A percentile compares a stretch with the other conserved stretches of the same genome.
phyloP scores from a whole-genome alignment of 345 rosid species.

The Firmiana major region DNA sequence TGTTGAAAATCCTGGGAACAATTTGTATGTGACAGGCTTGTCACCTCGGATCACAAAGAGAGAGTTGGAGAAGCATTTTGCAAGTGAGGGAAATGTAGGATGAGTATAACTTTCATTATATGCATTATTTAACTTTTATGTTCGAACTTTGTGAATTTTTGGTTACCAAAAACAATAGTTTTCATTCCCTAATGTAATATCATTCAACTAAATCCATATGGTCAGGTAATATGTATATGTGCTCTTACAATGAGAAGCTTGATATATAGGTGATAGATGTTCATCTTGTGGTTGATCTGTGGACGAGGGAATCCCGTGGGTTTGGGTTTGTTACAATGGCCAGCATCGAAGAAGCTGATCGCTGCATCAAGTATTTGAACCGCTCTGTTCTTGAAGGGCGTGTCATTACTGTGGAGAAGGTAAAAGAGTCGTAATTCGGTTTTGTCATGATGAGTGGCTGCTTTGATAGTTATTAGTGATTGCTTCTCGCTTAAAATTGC shows the following conservation, averaged over 20 bases:
- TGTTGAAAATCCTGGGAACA: conserved; percentile 88
- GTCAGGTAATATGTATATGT: not conserved
- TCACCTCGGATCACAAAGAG: conserved; percentile 68
- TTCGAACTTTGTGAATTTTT: not conserved
- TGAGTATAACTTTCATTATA: not conserved
- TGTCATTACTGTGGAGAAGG: conserved; percentile 90
- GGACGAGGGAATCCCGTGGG: conserved; percentile 94
- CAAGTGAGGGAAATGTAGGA: conserved; percentile 67
- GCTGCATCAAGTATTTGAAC: conserved; percentile 70
- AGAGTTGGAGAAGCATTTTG: conserved; percentile 75
- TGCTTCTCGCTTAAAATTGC: not conserved
- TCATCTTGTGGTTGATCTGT: conserved; percentile 86
- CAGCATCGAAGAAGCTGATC: conserved; percentile 57
- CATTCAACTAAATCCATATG: not conserved
- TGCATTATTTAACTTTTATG: not conserved
- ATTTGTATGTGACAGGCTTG: conserved; percentile 91
- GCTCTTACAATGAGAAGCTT: conserved; percentile 2
- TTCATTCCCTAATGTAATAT: not conserved
- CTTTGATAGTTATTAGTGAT: not conserved
- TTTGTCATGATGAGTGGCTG: not conserved
- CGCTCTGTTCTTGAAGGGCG: conserved; percentile 79
- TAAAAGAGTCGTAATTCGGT: conserved; percentile 18
- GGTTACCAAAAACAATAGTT: not conserved
- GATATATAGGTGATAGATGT: conserved; percentile 66
- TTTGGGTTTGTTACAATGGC: conserved; percentile 93